Percentiles rank a stretch among this genome's conserved stretches.
Conservation (phyloP, 2,329 filamentous ascomycete species). For the Microsporum canis region DNA sequence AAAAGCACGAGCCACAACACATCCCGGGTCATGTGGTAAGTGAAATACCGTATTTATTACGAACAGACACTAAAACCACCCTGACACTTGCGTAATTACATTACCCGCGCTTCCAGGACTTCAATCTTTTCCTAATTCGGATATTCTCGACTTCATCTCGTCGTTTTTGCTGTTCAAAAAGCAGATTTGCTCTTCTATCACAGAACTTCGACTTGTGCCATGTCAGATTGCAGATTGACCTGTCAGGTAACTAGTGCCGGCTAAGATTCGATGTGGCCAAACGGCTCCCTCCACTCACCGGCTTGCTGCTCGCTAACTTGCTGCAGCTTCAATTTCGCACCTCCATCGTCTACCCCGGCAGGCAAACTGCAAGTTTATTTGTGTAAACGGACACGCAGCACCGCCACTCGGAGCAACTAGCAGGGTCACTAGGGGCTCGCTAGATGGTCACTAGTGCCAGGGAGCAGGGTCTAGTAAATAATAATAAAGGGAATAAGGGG, state of each 20-base stretch:
- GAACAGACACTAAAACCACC: neutral
- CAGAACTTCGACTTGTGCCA: neutral
- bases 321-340: neutral
- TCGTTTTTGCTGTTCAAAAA: neutral
- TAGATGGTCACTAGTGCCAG: neutral
- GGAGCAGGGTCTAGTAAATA: neutral
- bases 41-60: neutral
- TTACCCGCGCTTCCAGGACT: neutral
- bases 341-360: neutral
- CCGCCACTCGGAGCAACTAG: neutral
- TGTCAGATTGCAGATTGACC: neutral
- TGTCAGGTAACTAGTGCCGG: neutral
- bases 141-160: neutral
- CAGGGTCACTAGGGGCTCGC: neutral
- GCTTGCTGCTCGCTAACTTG: neutral
- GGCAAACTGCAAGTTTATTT: neutral
- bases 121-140: neutral
- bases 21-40: neutral
- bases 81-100: neutral
- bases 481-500: neutral
- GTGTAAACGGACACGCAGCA: neutral
- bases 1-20: neutral
- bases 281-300: neutral
- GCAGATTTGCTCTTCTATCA: neutral
- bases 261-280: neutral